These are phyloP conservation scores for Lizonia empirigonia DNA, from an alignment of 2,329 filamentous ascomycete species.

Conservation along the genomic window DNA sequence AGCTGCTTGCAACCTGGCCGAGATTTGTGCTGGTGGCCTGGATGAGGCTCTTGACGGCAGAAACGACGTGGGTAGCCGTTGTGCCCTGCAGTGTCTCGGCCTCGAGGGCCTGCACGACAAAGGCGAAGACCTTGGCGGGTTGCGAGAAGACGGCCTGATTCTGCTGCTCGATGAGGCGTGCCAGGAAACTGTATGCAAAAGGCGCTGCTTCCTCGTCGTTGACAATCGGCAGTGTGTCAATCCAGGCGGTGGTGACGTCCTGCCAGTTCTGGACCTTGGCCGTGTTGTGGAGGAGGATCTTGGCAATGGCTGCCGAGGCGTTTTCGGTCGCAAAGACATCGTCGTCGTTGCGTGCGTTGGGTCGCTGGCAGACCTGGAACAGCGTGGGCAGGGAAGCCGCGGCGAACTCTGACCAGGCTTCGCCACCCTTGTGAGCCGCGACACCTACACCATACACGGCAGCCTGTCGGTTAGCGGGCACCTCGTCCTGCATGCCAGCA, in stretches of 20 bases:
- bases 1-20: constrained; percentile 73
- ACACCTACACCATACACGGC: constrained; percentile 96
- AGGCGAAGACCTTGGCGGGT: constrained; percentile 80
- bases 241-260: constrained; percentile 80
- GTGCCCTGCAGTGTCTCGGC: constrained; percentile 87
- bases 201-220: constrained; percentile 98
- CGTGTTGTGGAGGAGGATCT: constrained; percentile 91
- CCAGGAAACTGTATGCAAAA: constrained; percentile 91
- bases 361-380: constrained; percentile 81
- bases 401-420: constrained; percentile 85
- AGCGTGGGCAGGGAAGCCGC: constrained; percentile 78
- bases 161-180: constrained; percentile 92
- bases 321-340: constrained; percentile 98
- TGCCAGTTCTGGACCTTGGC: constrained; percentile 76
- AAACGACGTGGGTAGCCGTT: constrained; percentile 76
- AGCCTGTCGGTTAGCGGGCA: constrained; percentile 91
- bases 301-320: constrained; percentile 92
- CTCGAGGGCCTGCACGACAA: constrained; percentile 86
- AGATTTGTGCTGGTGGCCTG: constrained; percentile 75
- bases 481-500: constrained; percentile 81
- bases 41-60: constrained; percentile 78
- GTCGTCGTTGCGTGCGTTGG: constrained; percentile 84
- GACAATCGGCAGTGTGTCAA: constrained; percentile 86
- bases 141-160: constrained; percentile 80
- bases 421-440: constrained; percentile 88